phyloP scores from a whole-genome alignment of 257 asterid species.

The Nicotiana benthamiana region DNA sequence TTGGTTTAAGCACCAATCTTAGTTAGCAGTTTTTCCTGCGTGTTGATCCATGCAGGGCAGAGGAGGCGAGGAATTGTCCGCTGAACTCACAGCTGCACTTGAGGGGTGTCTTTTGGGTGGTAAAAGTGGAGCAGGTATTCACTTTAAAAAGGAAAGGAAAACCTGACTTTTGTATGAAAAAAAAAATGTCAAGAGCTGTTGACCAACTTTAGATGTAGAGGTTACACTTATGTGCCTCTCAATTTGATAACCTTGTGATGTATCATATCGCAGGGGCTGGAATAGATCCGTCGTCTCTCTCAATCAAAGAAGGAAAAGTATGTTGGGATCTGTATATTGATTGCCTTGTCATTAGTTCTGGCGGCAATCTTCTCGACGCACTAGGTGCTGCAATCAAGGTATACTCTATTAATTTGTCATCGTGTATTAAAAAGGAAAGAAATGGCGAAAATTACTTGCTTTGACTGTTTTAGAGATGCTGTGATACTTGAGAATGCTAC shows the following conservation, averaged over 20 bases:
- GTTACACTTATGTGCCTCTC: not conserved
- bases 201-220: not conserved
- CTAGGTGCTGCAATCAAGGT: constrained; percentile 92
- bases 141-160: not conserved
- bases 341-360: constrained; percentile 83
- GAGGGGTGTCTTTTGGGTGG: constrained; percentile 79
- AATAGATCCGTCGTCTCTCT: constrained; percentile 69
- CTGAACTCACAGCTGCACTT: constrained; percentile 76
- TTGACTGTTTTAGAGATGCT: not conserved
- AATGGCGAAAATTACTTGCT: not conserved
- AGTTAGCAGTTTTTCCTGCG: not conserved
- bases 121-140: constrained; percentile 88
- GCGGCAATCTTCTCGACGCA: constrained; percentile 84
- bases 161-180: not conserved
- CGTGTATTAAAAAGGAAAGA: not conserved
- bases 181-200: not conserved
- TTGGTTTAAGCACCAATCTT: not conserved
- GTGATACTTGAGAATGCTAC: not conserved
- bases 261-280: constrained; percentile 60
- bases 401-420: not conserved
- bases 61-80: constrained; percentile 81
- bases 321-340: constrained; percentile 97
- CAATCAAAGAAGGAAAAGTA: constrained; percentile 70
- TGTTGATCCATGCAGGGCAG: constrained; percentile 53
- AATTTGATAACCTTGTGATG: constrained; percentile 2